phyloP scores from a whole-genome alignment of 129 eudicot species.

The Mikania micrantha region DNA sequence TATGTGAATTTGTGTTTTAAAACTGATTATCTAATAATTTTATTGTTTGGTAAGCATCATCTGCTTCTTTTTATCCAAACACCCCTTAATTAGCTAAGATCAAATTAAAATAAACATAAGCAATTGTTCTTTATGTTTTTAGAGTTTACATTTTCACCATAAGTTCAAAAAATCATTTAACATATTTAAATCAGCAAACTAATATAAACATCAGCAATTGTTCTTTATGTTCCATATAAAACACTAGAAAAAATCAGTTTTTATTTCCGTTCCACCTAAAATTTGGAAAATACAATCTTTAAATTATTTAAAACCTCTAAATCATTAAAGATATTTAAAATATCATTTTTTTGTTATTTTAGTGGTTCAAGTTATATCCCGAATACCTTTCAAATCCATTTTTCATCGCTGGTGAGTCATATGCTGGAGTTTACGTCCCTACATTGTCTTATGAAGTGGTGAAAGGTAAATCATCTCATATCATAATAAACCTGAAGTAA shows the following conservation, averaged over 20 bases:
- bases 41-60: not conserved
- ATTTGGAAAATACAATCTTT: not conserved
- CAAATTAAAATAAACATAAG: not conserved
- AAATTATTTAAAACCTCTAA: not conserved
- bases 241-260: not conserved
- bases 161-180: not conserved
- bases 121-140: not conserved
- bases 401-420: conserved; percentile 84
- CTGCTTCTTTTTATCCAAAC: not conserved
- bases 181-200: too few species aligned
- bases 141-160: not conserved
- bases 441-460: conserved; percentile 79
- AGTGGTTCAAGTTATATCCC: conserved; percentile 94
- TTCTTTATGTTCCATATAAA: not conserved
- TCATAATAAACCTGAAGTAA: conserved; percentile 2
- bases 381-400: conserved; percentile 77
- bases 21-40: not conserved
- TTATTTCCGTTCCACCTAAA: not conserved
- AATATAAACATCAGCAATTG: too few species aligned
- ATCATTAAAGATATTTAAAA: not conserved
- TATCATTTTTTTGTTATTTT: conserved; percentile 15
- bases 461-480: conserved; percentile 49
- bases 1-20: not conserved
- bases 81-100: not conserved
- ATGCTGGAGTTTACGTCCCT: conserved; percentile 96